Evolutionary conservation across 2,329 filamentous ascomycete species (phyloP), one percentile per base, ranked within the genome.

Genomic region (Acrocalymma vagum): DNA sequence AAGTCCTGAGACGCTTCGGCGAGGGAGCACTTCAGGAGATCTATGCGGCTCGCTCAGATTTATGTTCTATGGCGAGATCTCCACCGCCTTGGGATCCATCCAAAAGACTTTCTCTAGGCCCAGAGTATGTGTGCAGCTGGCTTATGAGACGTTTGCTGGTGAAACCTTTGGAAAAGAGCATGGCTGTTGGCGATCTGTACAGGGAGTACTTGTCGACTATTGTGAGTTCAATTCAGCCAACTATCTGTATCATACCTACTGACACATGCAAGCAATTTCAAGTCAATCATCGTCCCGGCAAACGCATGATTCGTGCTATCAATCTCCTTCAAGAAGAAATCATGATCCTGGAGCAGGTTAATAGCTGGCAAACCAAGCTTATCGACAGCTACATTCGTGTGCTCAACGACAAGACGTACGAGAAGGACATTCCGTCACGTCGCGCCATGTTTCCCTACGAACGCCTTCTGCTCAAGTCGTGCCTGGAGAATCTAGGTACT

Each of bases 251-350:
- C n/a, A 11, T 8, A 6, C 28, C 31, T 14, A 21, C 51, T 62
- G 17, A 62, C 34, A n/a, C 9, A 1, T 1, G 1, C 3, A 17
- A 65, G 62, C 62, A 65, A 63, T 67, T 67, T 26, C 55, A 65
- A 60, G 61, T 67, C 24, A 67, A 67, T 16, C 56, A 65, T 27
- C 54, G 57, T 7, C 62, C 63, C 4, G 49, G 57, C 15, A 69
- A 67, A 42, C 55, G 63, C 3, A 54, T 69, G 2, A 46, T 67
- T 2, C 65, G 63, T 20, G 53, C 56, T 7, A 60, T 67, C 35
- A 67, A 67, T n/a, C 47, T 65, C 0, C 47, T 67, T 0, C 60
- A 65, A 45, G 65, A 69, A 40, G 63, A 69, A 24, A 32, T 67
- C 0, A 30, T 45, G 3, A 46, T 60, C 16, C 52, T 69, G 3